A percentile compares a stretch with the other conserved stretches of the same genome.
Evolutionary conservation across 2,329 filamentous ascomycete genomes (phyloP).

Genomic region (Leptographium galeiforme): DNA sequence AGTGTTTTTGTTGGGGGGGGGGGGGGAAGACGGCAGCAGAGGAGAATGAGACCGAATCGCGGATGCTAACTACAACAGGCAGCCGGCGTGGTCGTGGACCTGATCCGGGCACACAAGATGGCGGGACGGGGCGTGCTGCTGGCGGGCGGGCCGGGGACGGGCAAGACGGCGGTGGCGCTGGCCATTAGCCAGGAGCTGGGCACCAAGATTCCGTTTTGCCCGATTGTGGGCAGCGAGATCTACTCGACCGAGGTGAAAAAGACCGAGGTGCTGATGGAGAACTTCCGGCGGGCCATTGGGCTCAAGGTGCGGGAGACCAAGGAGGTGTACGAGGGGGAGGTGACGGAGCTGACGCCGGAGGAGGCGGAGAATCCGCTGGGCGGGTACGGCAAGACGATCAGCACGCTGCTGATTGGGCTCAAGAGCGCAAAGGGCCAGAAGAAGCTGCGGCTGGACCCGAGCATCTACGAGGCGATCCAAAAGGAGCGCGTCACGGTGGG

Average conservation of each 20-base stretch:
- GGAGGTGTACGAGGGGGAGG: slow-evolving; percentile 97
- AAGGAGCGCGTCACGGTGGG: slow-evolving; percentile 94
- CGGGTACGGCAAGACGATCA: slow-evolving; percentile 94
- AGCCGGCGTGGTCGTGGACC: slow-evolving; percentile 87
- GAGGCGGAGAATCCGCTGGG: slow-evolving; percentile 96
- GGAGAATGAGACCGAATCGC: background rate
- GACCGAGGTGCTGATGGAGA: slow-evolving; percentile 98
- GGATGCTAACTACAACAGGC: too few species aligned
- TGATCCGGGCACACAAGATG: slow-evolving; percentile 96
- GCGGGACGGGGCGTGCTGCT: slow-evolving; percentile 85
- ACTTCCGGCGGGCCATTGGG: slow-evolving; percentile 92
- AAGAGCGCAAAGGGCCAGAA: slow-evolving; percentile 96
- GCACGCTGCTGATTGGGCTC: slow-evolving; percentile 82
- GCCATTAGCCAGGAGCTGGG: slow-evolving; percentile 95
- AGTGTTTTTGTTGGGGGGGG: background rate
- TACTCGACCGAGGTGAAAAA: slow-evolving; percentile 99
- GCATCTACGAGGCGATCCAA: slow-evolving; percentile 98
- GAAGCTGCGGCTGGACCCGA: slow-evolving; percentile 91
- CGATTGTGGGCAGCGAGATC: slow-evolving; percentile 94
- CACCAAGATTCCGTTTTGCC: slow-evolving; percentile 96
- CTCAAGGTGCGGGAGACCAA: slow-evolving; percentile 96
- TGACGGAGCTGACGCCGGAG: slow-evolving; percentile 92
- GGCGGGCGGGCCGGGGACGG: slow-evolving; percentile 87
- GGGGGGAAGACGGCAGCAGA: too few species aligned
- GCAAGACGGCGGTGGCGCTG: slow-evolving; percentile 91